Evolutionary conservation across 1,284 basidiomycete genomes (phyloP), one percentile per base, ranked within the genome.

Genomic region (Phellinidium pouzarii): DNA sequence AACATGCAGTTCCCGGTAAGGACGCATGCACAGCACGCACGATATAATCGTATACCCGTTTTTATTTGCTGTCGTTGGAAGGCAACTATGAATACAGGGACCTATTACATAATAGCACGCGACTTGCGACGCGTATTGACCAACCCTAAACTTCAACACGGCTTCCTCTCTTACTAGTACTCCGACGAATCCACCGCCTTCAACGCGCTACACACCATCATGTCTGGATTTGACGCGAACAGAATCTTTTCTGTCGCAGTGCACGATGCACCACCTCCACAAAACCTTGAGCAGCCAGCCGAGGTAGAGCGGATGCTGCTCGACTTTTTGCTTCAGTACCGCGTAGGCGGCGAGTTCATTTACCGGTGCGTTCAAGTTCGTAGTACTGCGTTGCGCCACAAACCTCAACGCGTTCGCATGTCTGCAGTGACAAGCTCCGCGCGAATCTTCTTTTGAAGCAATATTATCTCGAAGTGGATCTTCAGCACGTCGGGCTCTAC

Each of bases 401-500:
- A n/a, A n/a, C n/a, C n/a, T n/a, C n/a, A n/a, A n/a, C n/a, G n/a
- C n/a, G n/a, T n/a, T n/a, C n/a, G n/a, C n/a, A n/a, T n/a, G n/a
- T n/a, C n/a, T n/a, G n/a, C n/a, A 94, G 93, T 62, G 95, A 99
- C 65, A 88, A 90, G 58, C 75, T 99, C 41, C 81, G 94, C 19
- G 90, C 85, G 44, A 96, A 94, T 63, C 70, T 98, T 36, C 77
- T 99, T 12, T 71, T 96, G 55, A 94, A 94, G 66, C 91, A 94
- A 60, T 85, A 94, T 63, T 80, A 93, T 17, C 79, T 99, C 20
- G 94, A 99, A 64, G 86, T 99, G 19, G 91, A 96, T 67, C 78
- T 99, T 59, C 81, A 87, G 45, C 93, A 99, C 70, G 71, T 99
- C 43, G 82, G 86, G 58, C 76, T 95, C 20, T 99, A 87, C 76